Percentiles rank a stretch among this genome's conserved stretches.
phyloP scores from a whole-genome alignment of 495 filamentous ascomycete species.

The Pyrenopolyporus hunteri region DNA sequence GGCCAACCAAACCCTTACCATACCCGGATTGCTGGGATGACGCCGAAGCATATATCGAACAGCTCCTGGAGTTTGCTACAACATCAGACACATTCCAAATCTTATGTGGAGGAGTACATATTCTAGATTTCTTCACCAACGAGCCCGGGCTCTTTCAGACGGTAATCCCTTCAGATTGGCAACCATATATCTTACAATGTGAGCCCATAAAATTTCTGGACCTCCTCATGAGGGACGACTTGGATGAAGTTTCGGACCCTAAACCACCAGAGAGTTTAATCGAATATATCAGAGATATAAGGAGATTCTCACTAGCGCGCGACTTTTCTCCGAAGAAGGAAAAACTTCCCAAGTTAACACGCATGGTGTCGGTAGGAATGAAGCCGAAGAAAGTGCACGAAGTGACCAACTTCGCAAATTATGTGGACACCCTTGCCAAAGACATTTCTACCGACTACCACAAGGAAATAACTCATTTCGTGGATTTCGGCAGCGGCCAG shows the following conservation, averaged over 20 bases:
- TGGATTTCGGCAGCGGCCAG: conserved; percentile 95
- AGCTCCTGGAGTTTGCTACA: conserved; percentile 75
- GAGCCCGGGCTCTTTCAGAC: conserved; percentile 75
- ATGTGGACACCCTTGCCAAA: conserved; percentile 61
- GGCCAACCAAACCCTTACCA: conserved; percentile 50
- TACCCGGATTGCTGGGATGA: conserved; percentile 52
- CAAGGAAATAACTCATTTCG: conserved; percentile 78
- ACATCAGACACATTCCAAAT: conserved; percentile 80
- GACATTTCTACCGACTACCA: conserved; percentile 49
- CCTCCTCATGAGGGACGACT: conserved; percentile 76
- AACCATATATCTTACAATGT: conserved; percentile 70
- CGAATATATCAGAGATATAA: conserved; percentile 75
- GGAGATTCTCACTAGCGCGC: conserved; percentile 70
- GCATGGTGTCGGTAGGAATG: conserved; percentile 85
- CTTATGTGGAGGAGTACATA: conserved; percentile 91
- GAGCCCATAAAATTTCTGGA: conserved; percentile 77
- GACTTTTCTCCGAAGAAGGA: conserved; percentile 55
- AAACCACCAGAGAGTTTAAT: conserved; percentile 70
- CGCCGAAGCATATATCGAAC: conserved; percentile 75
- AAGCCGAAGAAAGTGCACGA: conserved; percentile 95
- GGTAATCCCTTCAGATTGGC: conserved; percentile 80
- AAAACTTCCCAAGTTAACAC: conserved; percentile 61
- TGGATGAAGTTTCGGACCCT: conserved; percentile 53
- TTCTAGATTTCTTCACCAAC: conserved; percentile 93
- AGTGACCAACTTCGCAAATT: conserved; percentile 68